Conservation (phyloP, 306 rosid species). For the Glycine soja region DNA sequence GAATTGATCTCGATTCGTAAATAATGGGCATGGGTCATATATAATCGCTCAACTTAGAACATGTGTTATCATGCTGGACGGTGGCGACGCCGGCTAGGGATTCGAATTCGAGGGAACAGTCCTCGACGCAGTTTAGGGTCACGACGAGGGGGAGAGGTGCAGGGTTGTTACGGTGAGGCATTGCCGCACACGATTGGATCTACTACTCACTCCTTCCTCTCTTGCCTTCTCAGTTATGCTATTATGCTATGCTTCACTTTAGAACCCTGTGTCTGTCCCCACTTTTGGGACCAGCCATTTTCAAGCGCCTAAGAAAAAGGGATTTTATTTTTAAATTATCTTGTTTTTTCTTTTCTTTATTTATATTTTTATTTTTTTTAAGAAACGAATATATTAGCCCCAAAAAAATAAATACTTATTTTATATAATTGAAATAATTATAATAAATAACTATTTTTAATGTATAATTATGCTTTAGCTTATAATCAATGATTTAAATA, state of each 20-base stretch:
- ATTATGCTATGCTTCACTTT: background rate
- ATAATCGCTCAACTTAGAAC: no score
- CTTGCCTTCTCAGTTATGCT: slow-evolving; percentile 22
- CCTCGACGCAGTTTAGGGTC: slow-evolving; percentile 92
- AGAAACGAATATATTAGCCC: no score
- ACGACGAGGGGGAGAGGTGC: slow-evolving; percentile 79
- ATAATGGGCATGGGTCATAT: background rate
- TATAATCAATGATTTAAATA: no score
- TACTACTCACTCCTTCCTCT: background rate
- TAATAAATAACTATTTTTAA: background rate
- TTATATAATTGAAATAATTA: no score
- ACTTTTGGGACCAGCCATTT: slow-evolving; percentile 18
- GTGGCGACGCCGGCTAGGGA: slow-evolving; percentile 80
- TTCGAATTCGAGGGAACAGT: slow-evolving; percentile 79
- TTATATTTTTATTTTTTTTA: no score
- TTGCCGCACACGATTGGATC: slow-evolving; percentile 64
- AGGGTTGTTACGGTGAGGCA: slow-evolving; percentile 73
- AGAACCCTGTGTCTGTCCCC: background rate
- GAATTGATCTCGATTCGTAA: no score
- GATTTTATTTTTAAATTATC: background rate
- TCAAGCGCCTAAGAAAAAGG: background rate
- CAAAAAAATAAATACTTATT: no score
- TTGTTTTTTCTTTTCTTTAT: no score
- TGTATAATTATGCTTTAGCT: background rate
- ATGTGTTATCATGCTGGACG: slow-evolving; percentile 58